Conservation (phyloP, 2,329 filamentous ascomycete genomes). For the Colletotrichum chlorophyti region DNA sequence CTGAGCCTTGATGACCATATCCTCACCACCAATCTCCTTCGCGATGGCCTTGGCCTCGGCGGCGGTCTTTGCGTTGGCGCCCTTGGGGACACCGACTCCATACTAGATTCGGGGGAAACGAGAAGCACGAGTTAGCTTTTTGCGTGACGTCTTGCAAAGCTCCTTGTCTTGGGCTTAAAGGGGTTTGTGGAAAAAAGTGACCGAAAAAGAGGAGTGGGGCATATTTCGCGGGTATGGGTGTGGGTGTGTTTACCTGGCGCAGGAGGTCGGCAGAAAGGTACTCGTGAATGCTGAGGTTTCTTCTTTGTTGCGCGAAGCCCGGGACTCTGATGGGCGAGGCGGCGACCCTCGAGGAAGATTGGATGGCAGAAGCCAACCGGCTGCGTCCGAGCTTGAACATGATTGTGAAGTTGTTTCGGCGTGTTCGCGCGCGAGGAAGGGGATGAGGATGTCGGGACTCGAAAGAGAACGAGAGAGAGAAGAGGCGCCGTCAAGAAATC, state of each 20-base stretch:
- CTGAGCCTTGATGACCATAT: conserved; percentile 99
- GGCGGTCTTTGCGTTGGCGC: conserved; percentile 81
- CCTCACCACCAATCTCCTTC: conserved; percentile 88
- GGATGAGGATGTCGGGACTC: neutral
- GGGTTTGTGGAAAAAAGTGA: conserved; percentile 13
- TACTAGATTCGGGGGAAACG: conserved; percentile 64
- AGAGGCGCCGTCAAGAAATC: conserved; percentile 14
- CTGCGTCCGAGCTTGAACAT: conserved; percentile 92
- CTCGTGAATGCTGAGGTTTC: conserved; percentile 96
- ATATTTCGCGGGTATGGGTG: conserved; percentile 8
- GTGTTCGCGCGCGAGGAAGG: conserved; percentile 10
- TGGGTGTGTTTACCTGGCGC: conserved; percentile 61
- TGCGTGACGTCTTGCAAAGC: no score
- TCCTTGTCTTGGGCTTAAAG: no score
- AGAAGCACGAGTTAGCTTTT: conserved; percentile 23
- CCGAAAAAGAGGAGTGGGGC: conserved; percentile 24
- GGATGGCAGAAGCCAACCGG: conserved; percentile 77
- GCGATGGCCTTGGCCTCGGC: conserved; percentile 92
- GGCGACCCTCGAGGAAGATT: conserved; percentile 65
- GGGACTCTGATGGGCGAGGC: conserved; percentile 62
- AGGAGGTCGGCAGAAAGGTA: conserved; percentile 95
- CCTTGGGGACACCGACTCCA: conserved; percentile 91
- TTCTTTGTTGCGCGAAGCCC: conserved; percentile 77
- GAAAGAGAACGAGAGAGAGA: neutral
- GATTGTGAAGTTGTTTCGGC: conserved; percentile 39